These are phyloP conservation scores for Elaeagnus macrophylla DNA, from an alignment of 306 rosid genomes.

Conservation along the genomic window DNA sequence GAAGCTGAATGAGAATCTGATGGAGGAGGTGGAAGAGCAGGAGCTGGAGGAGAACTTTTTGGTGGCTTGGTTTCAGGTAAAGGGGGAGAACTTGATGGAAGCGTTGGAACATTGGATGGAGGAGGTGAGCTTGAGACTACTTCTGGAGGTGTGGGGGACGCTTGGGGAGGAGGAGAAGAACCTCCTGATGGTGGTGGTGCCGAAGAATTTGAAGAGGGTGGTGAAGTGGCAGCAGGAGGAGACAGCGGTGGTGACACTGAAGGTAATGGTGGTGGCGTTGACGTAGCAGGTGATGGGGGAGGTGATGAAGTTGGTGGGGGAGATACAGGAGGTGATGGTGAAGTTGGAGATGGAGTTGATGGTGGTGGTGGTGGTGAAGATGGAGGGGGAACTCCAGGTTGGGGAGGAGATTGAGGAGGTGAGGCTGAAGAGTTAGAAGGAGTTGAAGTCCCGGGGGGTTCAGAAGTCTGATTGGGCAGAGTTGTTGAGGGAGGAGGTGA, in stretches of 20 bases:
- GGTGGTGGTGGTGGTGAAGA: slow-evolving; percentile 32
- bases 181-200: slow-evolving; percentile 24
- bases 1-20: slow-evolving; percentile 38
- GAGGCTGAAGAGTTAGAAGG: slow-evolving; percentile 13
- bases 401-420: slow-evolving; percentile 27
- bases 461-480: slow-evolving; percentile 23
- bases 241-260: slow-evolving; percentile 22
- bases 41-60: slow-evolving; percentile 37
- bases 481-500: slow-evolving; percentile 35
- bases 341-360: slow-evolving; percentile 29
- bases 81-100: slow-evolving; percentile 44
- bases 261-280: slow-evolving; percentile 19
- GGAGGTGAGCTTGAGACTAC: slow-evolving; percentile 28
- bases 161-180: slow-evolving; percentile 45
- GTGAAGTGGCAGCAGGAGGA: slow-evolving; percentile 40
- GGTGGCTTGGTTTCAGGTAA: slow-evolving; percentile 40
- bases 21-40: slow-evolving; percentile 44
- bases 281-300: slow-evolving; percentile 14
- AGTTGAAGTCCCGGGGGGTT: slow-evolving; percentile 15
- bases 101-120: slow-evolving; percentile 38
- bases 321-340: slow-evolving; percentile 29
- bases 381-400: slow-evolving; percentile 16
- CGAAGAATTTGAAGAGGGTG: slow-evolving; percentile 42
- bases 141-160: slow-evolving; percentile 11
- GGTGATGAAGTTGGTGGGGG: slow-evolving; percentile 32